Evolutionary conservation across 2,329 filamentous ascomycete genomes (phyloP).

Genomic region (Cadophora luteo-olivacea): DNA sequence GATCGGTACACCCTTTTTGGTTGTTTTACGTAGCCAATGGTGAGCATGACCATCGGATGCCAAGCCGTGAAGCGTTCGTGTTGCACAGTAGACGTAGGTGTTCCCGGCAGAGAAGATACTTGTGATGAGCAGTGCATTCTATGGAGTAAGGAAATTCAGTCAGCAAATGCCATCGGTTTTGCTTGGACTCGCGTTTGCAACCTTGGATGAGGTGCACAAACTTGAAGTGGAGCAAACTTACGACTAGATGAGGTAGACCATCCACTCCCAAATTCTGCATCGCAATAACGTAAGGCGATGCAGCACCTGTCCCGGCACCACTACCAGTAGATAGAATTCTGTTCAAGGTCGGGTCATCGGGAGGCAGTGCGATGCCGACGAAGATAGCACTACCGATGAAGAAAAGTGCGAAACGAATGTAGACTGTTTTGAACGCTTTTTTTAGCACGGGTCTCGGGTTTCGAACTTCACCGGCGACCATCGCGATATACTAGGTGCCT

Average conservation of each 20-base stretch:
- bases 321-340: conserved; percentile 56
- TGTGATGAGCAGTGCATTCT: conserved; percentile 69
- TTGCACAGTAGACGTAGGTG: conserved; percentile 68
- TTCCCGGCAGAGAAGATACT: conserved; percentile 68
- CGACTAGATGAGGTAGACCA: conserved; percentile 67
- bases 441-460: conserved; percentile 69
- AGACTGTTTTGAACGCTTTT: conserved; percentile 73
- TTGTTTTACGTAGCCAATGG: conserved; percentile 59
- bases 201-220: no score
- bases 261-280: conserved; percentile 70
- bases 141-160: not conserved
- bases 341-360: conserved; percentile 57
- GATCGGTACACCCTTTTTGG: conserved; percentile 57
- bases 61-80: conserved; percentile 72
- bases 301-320: conserved; percentile 50
- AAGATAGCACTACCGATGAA: conserved; percentile 72
- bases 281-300: conserved; percentile 54
- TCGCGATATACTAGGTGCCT: conserved; percentile 69
- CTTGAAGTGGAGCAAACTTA: not conserved
- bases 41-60: conserved; percentile 70
- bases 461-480: conserved; percentile 73
- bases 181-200: no score
- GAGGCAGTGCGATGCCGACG: conserved; percentile 69
- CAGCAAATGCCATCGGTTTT: not conserved
- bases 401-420: conserved; percentile 73